These are phyloP conservation scores for Kodamaea hsintzibuensis DNA, from an alignment of 805 yeast genomes.

Conservation along the genomic window DNA sequence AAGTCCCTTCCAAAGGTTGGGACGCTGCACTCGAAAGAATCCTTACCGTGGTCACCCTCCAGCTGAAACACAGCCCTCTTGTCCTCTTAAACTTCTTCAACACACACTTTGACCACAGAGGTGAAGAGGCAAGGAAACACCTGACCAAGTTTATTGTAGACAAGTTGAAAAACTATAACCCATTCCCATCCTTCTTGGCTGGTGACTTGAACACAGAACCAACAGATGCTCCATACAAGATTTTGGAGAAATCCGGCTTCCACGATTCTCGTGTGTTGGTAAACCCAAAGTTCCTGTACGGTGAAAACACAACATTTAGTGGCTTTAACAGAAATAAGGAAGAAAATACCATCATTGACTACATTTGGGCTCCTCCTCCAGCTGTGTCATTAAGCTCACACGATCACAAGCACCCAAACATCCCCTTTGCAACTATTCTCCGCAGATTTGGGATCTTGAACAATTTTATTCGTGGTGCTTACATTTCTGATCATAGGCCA, in stretches of 20 bases:
- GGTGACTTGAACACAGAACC: slow-evolving; percentile 48
- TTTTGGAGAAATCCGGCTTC: slow-evolving; percentile 37
- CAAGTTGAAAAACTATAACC: slow-evolving; percentile 34
- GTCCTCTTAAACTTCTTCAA: slow-evolving; percentile 34
- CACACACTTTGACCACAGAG: slow-evolving; percentile 46
- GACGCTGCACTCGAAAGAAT: slow-evolving; percentile 44
- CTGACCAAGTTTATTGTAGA: slow-evolving; percentile 38
- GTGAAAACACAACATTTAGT: slow-evolving; percentile 47
- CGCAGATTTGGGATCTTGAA: slow-evolving; percentile 41
- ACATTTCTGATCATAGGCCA: slow-evolving; percentile 46
- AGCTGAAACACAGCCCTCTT: slow-evolving; percentile 30
- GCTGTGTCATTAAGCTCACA: slow-evolving; percentile 4
- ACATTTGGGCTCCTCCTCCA: slow-evolving; percentile 41
- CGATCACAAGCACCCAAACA: slow-evolving; percentile 8
- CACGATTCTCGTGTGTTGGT: slow-evolving; percentile 39
- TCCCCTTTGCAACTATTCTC: slow-evolving; percentile 28
- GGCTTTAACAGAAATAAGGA: slow-evolving; percentile 43
- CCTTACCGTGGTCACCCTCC: slow-evolving; percentile 38
- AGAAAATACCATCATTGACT: slow-evolving; percentile 39
- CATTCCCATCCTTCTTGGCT: slow-evolving; percentile 37
- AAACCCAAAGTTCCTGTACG: slow-evolving; percentile 34
- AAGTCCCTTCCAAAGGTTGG: slow-evolving; percentile 41
- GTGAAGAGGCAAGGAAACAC: slow-evolving; percentile 35
- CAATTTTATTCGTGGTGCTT: slow-evolving; percentile 28
- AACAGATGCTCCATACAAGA: slow-evolving; percentile 39